phyloP scores from a whole-genome alignment of 78 protist genomes.

The Paulinella micropora region DNA sequence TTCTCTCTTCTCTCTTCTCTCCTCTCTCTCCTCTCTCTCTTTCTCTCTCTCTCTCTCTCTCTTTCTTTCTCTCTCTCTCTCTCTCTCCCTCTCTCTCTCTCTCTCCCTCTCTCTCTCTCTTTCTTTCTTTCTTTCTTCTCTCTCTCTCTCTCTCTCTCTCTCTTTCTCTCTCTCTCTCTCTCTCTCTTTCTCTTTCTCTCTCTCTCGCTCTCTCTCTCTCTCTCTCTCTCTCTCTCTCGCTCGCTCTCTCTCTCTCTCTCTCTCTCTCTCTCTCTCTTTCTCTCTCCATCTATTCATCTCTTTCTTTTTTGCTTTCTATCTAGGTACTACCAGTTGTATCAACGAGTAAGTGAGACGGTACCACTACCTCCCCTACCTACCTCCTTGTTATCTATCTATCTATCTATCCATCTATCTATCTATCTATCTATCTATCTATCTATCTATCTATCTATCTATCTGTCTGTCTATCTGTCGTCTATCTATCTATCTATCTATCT shows the following conservation, averaged over 20 bases:
- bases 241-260: not conserved
- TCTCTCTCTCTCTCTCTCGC: not conserved
- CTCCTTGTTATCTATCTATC: too few species aligned
- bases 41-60: not conserved
- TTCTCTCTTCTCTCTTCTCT: not conserved
- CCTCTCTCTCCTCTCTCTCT: not conserved
- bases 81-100: not conserved
- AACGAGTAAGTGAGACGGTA: too few species aligned
- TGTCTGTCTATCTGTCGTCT: too few species aligned
- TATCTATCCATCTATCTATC: too few species aligned
- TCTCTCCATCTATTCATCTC: not conserved
- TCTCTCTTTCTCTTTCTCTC: not conserved
- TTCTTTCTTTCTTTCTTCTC: not conserved
- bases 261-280: not conserved
- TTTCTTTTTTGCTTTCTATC: not conserved
- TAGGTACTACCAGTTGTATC: too few species aligned
- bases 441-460: too few species aligned
- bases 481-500: too few species aligned
- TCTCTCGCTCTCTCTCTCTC: not conserved
- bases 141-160: not conserved
- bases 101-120: not conserved
- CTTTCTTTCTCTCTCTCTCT: not conserved
- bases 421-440: too few species aligned
- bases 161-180: not conserved
- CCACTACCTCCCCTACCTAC: too few species aligned